Percentiles rank a stretch among this genome's conserved stretches.
phyloP scores from a whole-genome alignment of 345 rosid species.

The Nasturtium officinale region DNA sequence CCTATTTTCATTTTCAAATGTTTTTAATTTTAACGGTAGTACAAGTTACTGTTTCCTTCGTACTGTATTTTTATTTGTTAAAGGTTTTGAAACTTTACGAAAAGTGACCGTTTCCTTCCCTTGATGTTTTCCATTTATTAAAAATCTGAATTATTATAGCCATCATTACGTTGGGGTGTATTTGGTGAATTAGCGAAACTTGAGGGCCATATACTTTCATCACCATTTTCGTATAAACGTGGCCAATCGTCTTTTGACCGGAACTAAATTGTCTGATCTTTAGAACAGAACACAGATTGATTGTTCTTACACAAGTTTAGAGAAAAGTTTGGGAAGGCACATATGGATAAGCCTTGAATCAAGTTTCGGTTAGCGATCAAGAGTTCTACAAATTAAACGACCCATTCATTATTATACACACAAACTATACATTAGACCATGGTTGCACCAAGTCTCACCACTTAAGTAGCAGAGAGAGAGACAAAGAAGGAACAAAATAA shows the following conservation, averaged over 20 bases:
- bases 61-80: no score
- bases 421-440: conserved; percentile 37
- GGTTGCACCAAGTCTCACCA: conserved; percentile 23
- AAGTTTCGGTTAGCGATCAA: conserved; percentile 32
- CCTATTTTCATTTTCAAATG: background rate
- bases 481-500: background rate
- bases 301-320: background rate
- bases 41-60: no score
- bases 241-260: background rate
- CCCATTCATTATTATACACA: conserved; percentile 27
- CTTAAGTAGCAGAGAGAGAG: conserved; percentile 19
- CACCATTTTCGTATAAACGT: no score
- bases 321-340: background rate
- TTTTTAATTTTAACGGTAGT: no score
- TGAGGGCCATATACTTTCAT: no score
- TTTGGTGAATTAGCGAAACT: no score
- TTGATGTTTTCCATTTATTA: no score
- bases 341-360: conserved; percentile 11
- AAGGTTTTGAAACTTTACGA: no score
- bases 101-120: no score
- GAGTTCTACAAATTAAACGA: conserved; percentile 13
- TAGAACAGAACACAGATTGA: background rate
- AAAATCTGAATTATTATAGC: no score
- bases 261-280: background rate
- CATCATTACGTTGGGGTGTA: no score